Evolutionary conservation across 331 rosid genomes (phyloP), one percentile per base, ranked within the genome.

Genomic region (Rosa hybrid): DNA sequence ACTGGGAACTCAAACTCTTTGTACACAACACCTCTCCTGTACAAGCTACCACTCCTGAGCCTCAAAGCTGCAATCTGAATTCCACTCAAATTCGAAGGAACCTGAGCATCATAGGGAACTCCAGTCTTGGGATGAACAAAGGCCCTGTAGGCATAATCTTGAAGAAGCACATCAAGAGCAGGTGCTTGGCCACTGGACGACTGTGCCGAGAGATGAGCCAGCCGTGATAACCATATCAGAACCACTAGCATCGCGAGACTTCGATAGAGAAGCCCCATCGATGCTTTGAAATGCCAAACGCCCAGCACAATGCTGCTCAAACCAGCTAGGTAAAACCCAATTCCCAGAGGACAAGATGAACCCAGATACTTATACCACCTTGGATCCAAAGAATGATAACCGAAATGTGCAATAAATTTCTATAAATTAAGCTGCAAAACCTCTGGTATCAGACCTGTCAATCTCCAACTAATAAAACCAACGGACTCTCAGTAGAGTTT

Each of bases 31-130:
- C 98, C 98, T 82, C 60, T 87, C 81, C 93, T 88, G 82, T 83
- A 88, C 67, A 94, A 83, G 89, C 98, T 94, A n/a, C 98, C 98
- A 84, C 94, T 92, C 84, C 98, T 90, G 65, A 92, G 87, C 89
- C 98, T 90, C 90, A 94, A 72, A 67, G 94, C 97, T 11, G 91
- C 56, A 81, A 88, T 81, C 79, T 83, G 68, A 80, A 92, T 86
- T 59, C 94, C 98, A 12, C 88, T 75, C 85, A 91, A 86, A 89
- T 87, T 92, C 4, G 89, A 80, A 69, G 97, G 95, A 71, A 90
- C 86, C 74, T 1, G 6, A n/a, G 90, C 97, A 12, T 81, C 76
- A 77, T 80, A 94, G 51, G 88, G 39, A 23, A 13, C 78, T 73
- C 98, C 98, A 1, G 97, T 94, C 87, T 71, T 89, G 8, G 97